Conservation (phyloP, 1,139 yeast species). For the Protomyces inundatus region DNA sequence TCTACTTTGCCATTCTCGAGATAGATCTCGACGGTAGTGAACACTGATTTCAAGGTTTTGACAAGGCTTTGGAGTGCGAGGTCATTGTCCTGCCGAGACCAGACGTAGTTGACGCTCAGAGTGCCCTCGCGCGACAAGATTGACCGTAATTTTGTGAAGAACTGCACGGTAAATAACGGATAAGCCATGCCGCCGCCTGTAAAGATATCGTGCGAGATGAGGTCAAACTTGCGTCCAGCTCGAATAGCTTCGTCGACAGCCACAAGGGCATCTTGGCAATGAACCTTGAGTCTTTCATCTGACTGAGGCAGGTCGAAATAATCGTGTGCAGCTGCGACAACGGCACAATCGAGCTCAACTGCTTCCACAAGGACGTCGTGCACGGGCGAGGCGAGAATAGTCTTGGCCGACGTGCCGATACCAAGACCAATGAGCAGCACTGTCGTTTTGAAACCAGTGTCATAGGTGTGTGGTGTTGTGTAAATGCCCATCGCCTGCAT, state of each 20-base stretch:
- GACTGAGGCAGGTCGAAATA: constrained; percentile 1
- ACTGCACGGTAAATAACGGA: constrained; percentile 7
- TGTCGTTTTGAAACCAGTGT: neutral
- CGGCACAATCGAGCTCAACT: constrained; percentile 3
- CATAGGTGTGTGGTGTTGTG: neutral
- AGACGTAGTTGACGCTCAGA: constrained; percentile 16
- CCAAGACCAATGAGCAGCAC: constrained; percentile 21
- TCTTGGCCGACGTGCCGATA: constrained; percentile 14
- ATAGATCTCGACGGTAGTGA: constrained; percentile 3
- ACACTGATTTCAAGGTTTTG: constrained; percentile 3
- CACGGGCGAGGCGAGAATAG: neutral
- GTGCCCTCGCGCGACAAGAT: constrained; percentile 4
- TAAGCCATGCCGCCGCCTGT: constrained; percentile 16
- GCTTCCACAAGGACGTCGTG: neutral
- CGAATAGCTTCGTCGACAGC: neutral
- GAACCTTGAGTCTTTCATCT: neutral
- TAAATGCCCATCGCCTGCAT: constrained; percentile 14
- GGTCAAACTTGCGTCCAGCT: neutral
- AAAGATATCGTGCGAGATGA: constrained; percentile 20
- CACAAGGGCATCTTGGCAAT: neutral
- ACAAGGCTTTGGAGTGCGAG: neutral
- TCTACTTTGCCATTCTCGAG: constrained; percentile 12
- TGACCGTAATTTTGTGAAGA: neutral
- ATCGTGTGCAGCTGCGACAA: constrained; percentile 1
- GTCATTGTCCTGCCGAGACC: neutral